Evolutionary conservation across 1,284 basidiomycete genomes (phyloP), one percentile per base, ranked within the genome.

Genomic region (Bondarzewia mesenterica): DNA sequence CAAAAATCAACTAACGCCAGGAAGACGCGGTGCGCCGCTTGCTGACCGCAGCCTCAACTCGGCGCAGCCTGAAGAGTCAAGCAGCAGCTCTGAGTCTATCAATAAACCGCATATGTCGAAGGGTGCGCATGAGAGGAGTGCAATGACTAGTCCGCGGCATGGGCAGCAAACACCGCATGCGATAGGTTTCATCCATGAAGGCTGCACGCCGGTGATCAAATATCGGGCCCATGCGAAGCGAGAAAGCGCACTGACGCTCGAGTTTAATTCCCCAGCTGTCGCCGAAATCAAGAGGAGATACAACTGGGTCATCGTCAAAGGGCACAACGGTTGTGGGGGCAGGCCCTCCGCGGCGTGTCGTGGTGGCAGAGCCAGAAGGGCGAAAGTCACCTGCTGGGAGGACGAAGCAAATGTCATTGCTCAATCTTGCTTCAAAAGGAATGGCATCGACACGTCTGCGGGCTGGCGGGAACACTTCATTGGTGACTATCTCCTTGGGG

Each of bases 191-290:
- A 4, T 32, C 44, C 8, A 4, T 44, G 18, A 56, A 56, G 41
- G 44, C 47, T 23, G 29, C 48, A 12, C 72, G 85, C 51, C 71
- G 88, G 52, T 75, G 82, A 44, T 90, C 88, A 23, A 82, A 81
- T 56, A 75, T 88, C 49, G 87, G 87, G 4, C 77, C 82, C 12
- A 58, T 82, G 59, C 78, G 86, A 22, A 73, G 67, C 52, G 87
- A 89, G 62, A 85, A 85, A 62, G 66, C 66, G 15, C 69, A 86
- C 54, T 70, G 86, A 52, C 73, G 87, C 47, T 89, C 87, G 36
- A 91, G 88, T 59, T 64, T 87, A 70, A 85, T 89, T 52, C 82
- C 82, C 10, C 76, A 82, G 55, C 71, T 80, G 37, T 75, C 79
- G 12, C 70, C 75, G 14, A 60, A 64, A 7, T 57, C 47, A 6